A percentile compares a stretch with the other conserved stretches of the same genome.
Evolutionary conservation across 2,329 filamentous ascomycete genomes (phyloP).

Genomic region (Cladosporium sp.): DNA sequence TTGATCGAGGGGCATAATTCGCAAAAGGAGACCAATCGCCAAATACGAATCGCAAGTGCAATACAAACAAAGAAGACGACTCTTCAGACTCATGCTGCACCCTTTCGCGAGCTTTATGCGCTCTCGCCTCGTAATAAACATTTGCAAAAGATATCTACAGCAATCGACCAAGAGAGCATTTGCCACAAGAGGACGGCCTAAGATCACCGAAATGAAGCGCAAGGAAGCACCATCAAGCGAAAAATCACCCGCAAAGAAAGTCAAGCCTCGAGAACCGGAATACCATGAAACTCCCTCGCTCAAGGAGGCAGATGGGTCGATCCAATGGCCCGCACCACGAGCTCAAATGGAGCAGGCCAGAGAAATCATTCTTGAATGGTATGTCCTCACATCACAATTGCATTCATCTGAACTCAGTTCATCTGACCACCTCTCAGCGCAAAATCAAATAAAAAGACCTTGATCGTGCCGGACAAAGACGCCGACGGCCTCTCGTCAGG

Average conservation of each 20-base stretch:
- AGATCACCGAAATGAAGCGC: slow-evolving; percentile 22
- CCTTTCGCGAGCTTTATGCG: background rate
- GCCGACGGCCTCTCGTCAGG: slow-evolving; percentile 64
- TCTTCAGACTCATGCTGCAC: background rate
- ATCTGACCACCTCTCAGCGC: slow-evolving; percentile 40
- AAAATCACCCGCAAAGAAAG: slow-evolving; percentile 25
- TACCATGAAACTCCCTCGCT: slow-evolving; percentile 43
- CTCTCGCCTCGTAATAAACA: background rate
- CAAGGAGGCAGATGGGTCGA: slow-evolving; percentile 42
- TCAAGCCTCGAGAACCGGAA: slow-evolving; percentile 36
- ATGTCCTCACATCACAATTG: slow-evolving; percentile 16
- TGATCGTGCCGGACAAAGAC: slow-evolving; percentile 67
- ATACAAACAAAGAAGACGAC: no score
- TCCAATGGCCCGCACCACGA: slow-evolving; percentile 59
- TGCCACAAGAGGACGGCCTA: background rate
- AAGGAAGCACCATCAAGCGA: slow-evolving; percentile 17
- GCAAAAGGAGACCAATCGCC: no score
- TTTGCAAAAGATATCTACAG: background rate
- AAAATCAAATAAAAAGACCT: slow-evolving; percentile 44
- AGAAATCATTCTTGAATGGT: slow-evolving; percentile 57
- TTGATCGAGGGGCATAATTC: no score
- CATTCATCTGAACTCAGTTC: background rate
- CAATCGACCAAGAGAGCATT: background rate
- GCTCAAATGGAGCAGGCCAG: slow-evolving; percentile 54
- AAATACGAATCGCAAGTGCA: no score